Base-by-base conservation (phyloP, 768 basidiomycete species). In the Trametes coccinea region DNA sequence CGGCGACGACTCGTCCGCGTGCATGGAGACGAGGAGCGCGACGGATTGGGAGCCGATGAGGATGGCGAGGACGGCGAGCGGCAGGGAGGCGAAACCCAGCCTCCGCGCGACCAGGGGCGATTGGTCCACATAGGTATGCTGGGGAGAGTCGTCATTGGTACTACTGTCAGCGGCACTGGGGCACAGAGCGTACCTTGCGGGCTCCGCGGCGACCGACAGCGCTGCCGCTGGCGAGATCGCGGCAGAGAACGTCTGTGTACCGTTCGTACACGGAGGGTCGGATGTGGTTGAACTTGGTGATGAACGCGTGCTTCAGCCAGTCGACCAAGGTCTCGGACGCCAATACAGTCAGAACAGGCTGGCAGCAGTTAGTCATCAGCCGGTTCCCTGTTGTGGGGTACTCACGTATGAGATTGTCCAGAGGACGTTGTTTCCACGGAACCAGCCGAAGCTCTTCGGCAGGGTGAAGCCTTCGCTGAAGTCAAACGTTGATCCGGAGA, bases 221-320 rank as follows among this genome's bases (percentile, higher is more conserved):
- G 63, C 87, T 89, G 52, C 85, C 89, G 63, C 89, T 89, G 5
- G 95, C 83, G 14, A 99, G 82, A 72, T 99, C 97, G 41, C 91
- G 89, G 70, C 95, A 98, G 1, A 99, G 81, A 0, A 99, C 93
- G 68, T 99, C 97, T 2, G 89, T 92, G 72, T 93, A 99, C 14
- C 96, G 84, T 64, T 94, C 94, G 67, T 98, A 99, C 2, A 98
- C 93, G 0, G 89, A 90, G 0, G 95, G 93, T 0, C 95, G 87
- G 49, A 99, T 95, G 69, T 98, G 96, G 68, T 99, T 99, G 79
- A 98, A 98, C 74, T 99, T 99, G 53, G 95, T 96, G 69, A 99
- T 98, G 76, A 98, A 99, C 9, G 95, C 96, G 70, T 99, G 97
- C 73, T 99, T 99, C 53, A 98, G 80, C 96, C 96, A 99, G 72